These are phyloP conservation scores for Plasmodium inui DNA, from an alignment of 169 alveolate species.

Conservation along the genomic window DNA sequence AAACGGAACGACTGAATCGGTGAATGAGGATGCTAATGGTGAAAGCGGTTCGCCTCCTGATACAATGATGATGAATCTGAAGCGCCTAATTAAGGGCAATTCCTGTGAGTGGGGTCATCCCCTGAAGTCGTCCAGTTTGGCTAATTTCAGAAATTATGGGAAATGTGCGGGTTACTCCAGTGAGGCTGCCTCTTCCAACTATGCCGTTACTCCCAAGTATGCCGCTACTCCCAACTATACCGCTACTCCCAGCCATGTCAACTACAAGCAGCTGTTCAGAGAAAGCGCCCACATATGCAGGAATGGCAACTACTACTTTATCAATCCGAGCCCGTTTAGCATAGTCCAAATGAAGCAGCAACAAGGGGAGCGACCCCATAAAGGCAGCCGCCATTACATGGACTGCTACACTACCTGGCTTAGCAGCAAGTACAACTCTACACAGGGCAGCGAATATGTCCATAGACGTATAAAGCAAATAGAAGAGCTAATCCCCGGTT, in stretches of 20 bases:
- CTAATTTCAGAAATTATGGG: background rate
- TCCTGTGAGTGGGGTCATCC: background rate
- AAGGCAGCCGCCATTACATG: background rate
- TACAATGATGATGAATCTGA: background rate
- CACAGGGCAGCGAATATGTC: background rate
- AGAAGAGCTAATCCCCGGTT: conserved; percentile 48
- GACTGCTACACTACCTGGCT: conserved; percentile 25
- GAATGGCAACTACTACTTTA: conserved; percentile 31
- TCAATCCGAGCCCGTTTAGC: conserved; percentile 37
- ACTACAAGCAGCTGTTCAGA: background rate
- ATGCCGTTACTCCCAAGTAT: background rate
- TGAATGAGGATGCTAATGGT: background rate
- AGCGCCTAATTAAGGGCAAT: background rate
- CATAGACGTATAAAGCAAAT: background rate
- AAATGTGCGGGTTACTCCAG: background rate
- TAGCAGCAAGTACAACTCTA: background rate
- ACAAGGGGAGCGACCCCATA: background rate
- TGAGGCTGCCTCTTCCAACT: background rate
- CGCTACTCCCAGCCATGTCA: background rate
- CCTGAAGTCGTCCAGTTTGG: background rate
- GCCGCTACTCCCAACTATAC: background rate
- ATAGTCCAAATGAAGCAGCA: conserved; percentile 36
- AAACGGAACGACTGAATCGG: background rate
- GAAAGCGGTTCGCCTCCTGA: background rate
- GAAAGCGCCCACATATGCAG: conserved; percentile 12